Conservation (phyloP, 2,329 filamentous ascomycete genomes). For the Sporothrix globosa region DNA sequence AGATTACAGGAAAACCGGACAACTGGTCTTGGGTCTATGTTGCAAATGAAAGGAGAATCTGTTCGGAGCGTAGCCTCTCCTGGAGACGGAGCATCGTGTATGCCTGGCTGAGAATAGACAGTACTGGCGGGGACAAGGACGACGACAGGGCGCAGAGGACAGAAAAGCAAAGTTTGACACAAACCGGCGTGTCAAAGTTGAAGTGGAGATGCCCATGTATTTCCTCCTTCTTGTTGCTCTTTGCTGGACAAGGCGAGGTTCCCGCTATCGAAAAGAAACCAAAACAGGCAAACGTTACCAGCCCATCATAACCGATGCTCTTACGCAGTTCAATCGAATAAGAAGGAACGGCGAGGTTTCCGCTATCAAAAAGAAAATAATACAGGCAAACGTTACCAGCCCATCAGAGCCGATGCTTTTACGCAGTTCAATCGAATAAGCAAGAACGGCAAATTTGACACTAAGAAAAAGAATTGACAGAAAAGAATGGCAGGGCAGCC, state of each 20-base stretch:
- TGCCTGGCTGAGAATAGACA: neutral
- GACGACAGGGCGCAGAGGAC: too few species aligned
- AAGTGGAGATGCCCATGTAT: neutral
- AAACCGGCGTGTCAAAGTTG: constrained; percentile 29
- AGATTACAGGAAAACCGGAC: neutral
- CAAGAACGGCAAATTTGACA: neutral
- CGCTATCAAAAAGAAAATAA: neutral
- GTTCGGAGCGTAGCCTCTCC: constrained; percentile 10
- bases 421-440: constrained; percentile 29
- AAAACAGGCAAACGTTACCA: neutral
- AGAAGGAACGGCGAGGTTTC: neutral
- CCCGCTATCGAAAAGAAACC: neutral
- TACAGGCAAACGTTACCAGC: neutral
- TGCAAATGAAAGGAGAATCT: neutral
- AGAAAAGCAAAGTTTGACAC: constrained; percentile 24
- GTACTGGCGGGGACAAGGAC: too few species aligned
- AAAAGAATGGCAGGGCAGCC: too few species aligned
- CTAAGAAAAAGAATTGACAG: neutral
- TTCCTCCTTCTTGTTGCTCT: neutral
- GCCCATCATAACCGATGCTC: constrained; percentile 23
- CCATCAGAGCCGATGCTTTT: constrained; percentile 26
- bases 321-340: constrained; percentile 30
- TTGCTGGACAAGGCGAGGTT: neutral
- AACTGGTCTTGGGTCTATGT: neutral
- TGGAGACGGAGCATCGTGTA: neutral